Evolutionary conservation across 768 basidiomycete species (phyloP), one percentile per base, ranked within the genome.

Genomic region (Neoboletus brunneissimus): DNA sequence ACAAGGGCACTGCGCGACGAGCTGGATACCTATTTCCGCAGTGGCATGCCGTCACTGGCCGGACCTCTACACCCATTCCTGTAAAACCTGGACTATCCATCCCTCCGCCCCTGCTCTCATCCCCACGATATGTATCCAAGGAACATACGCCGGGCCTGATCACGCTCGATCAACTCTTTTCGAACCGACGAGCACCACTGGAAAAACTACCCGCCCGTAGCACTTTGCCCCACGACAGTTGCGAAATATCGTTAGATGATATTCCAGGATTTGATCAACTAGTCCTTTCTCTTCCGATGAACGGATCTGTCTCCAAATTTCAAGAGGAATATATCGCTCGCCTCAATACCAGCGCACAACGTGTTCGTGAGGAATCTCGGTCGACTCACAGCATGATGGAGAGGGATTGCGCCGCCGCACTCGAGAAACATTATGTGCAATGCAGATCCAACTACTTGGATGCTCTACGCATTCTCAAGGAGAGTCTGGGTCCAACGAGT

Each of bases 401-500:
- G 0, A 6, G 7, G 27, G 7, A 31, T 29, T 15, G 12, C 11
- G 12, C 22, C 6, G 45, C 38, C 13, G 6, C 13, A 31, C 47
- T 65, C 10, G 5, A 35, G 10, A 16, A 18, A 1, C 37, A 64
- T 31, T 51, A 27, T 27, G 5, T 3, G 5, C 27, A 27, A 6
- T 27, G 27, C 27, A 27, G 27, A 27, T 1, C 7, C 5, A 25
- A 11, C 9, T 66, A 58, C 44, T 5, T 31, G n/a, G 15, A 34
- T 4, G 15, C 18, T n/a, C 16, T 66, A n/a, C 12, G 27, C 1
- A 10, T 25, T 16, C 27, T 67, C 23, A 27, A 15, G 27, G 3
- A 53, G 5, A 18, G 11, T 15, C 55, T 61, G 60, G 61, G 6
- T 64, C 63, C 67, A 16, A 18, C 47, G 2, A 16, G 6, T 7